A percentile compares a stretch with the other conserved stretches of the same genome.
These are phyloP conservation scores for Chenopodium berlandieri DNA, from an alignment of 148 eudicot species.

Conservation along the genomic window DNA sequence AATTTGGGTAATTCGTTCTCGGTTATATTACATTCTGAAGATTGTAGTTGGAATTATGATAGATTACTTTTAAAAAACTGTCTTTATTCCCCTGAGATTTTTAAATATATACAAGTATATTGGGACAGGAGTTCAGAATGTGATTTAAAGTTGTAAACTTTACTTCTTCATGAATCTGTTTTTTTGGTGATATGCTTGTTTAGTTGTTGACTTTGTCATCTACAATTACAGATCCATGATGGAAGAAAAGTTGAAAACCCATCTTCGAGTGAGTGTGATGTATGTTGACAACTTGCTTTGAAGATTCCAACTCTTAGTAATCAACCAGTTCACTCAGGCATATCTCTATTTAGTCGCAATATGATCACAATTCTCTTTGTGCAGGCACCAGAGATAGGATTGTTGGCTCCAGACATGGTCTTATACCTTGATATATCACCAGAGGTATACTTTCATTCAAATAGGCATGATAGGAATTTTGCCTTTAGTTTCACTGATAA, in stretches of 20 bases:
- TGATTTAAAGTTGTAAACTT: not conserved
- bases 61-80: too few species aligned
- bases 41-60: not conserved
- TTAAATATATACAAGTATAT: not conserved
- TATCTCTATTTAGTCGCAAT: too few species aligned
- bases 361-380: too few species aligned
- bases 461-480: not conserved
- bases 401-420: too few species aligned
- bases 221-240: constrained; percentile 53
- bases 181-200: not conserved
- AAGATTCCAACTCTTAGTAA: not conserved
- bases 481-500: too few species aligned
- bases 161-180: not conserved
- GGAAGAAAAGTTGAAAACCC: constrained; percentile 67
- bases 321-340: not conserved
- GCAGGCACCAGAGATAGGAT: too few species aligned
- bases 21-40: not conserved
- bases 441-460: not conserved
- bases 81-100: not conserved
- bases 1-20: not conserved
- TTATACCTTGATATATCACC: too few species aligned
- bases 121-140: not conserved
- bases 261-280: not conserved
- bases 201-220: not conserved
- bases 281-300: not conserved